Evolutionary conservation across 306 rosid species (phyloP).

Genomic region (Hippophae tibetana): DNA sequence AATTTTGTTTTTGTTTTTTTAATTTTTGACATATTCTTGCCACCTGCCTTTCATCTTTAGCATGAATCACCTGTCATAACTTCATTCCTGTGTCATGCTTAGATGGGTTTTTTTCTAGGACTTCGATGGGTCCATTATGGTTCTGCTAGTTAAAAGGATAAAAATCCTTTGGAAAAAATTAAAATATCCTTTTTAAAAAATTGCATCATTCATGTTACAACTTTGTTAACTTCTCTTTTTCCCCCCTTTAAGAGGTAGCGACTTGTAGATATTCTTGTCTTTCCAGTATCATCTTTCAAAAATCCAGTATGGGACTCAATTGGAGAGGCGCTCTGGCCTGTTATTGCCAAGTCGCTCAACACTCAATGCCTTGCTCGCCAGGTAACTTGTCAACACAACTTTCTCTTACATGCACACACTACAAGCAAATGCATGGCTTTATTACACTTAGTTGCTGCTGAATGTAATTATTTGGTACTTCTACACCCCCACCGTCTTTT

Average conservation of each 20-base stretch:
- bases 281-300: constrained; percentile 65
- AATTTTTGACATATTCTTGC: background rate
- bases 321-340: constrained; percentile 64
- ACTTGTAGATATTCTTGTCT: constrained; percentile 70
- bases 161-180: background rate
- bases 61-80: background rate
- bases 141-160: background rate
- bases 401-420: background rate
- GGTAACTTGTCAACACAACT: constrained; percentile 31
- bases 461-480: no score
- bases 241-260: constrained; percentile 54
- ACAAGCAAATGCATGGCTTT: no score
- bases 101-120: constrained; percentile 10
- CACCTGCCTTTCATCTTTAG: no score
- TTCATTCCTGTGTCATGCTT: background rate
- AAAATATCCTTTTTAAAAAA: constrained; percentile 9
- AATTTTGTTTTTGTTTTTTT: constrained; percentile 15
- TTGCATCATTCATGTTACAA: constrained; percentile 14
- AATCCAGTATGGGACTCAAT: constrained; percentile 60
- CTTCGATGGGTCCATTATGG: background rate
- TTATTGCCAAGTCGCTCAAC: constrained; percentile 64
- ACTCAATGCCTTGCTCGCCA: constrained; percentile 73
- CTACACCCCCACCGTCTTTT: no score
- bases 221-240: constrained; percentile 13
- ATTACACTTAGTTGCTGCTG: no score